A percentile compares a stretch with the other conserved stretches of the same genome.
Conservation (phyloP, 495 filamentous ascomycete genomes). For the Aspergillus sparsus region DNA sequence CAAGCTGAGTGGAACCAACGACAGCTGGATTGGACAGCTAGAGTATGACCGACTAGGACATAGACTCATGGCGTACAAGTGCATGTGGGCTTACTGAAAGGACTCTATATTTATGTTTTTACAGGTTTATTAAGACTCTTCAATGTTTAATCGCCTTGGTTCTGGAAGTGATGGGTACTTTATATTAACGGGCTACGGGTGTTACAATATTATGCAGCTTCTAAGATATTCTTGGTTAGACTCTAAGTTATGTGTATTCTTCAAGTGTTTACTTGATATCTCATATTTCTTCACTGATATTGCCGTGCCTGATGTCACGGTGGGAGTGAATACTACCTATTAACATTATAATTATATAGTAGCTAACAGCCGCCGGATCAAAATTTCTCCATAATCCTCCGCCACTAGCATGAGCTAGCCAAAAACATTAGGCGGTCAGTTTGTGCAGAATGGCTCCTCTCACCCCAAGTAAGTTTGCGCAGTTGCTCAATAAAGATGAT, state of each 20-base stretch:
- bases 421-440: conserved; percentile 25
- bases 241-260: neutral
- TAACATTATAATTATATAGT: too few relatives aligned
- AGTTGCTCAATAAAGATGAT: neutral
- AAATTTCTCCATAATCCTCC: conserved; percentile 1
- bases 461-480: conserved; percentile 27
- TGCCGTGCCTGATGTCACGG: neutral
- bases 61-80: conserved; percentile 81
- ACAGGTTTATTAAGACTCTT: conserved; percentile 19
- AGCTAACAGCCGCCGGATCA: conserved; percentile 1
- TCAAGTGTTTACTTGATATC: neutral
- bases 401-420: conserved; percentile 12
- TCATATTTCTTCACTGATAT: neutral
- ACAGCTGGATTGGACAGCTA: conserved; percentile 84
- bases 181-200: conserved; percentile 1
- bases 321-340: neutral
- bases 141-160: conserved; percentile 11
- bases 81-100: conserved; percentile 72
- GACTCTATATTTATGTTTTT: conserved; percentile 12
- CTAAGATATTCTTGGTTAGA: conserved; percentile 18
- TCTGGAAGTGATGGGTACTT: conserved; percentile 1
- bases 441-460: conserved; percentile 24
- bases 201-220: conserved; percentile 14
- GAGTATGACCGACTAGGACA: conserved; percentile 89
- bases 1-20: conserved; percentile 81